These are phyloP conservation scores for Penicillium frequentans DNA, from an alignment of 2,329 filamentous ascomycete species.

Conservation along the genomic window DNA sequence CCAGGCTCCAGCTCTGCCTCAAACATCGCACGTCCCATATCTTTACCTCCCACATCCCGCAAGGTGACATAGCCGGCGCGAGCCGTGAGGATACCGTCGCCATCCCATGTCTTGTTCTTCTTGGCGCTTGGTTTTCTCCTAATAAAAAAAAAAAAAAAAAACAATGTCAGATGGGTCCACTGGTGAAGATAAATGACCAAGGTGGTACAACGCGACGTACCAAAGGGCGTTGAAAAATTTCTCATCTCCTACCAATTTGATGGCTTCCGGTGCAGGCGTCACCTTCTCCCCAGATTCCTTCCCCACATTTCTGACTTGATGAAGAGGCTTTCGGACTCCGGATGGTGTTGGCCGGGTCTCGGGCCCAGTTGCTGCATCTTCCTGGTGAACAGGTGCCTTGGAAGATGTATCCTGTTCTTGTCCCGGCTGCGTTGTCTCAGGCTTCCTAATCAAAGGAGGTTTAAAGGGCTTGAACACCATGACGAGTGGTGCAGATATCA, in stretches of 20 bases:
- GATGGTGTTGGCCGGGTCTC: conserved; percentile 8
- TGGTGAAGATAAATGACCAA: not conserved
- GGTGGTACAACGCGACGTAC: conserved; percentile 28
- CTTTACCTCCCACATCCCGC: conserved; percentile 62
- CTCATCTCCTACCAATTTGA: conserved; percentile 24
- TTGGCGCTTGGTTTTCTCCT: conserved; percentile 70
- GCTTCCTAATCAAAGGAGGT: conserved; percentile 44
- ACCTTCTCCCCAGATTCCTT: conserved; percentile 9
- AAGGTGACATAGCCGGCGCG: conserved; percentile 59
- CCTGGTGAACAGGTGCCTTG: conserved; percentile 38
- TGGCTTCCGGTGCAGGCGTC: not conserved
- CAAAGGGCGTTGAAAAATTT: conserved; percentile 51
- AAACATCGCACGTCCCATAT: conserved; percentile 60
- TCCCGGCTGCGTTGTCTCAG: conserved; percentile 1
- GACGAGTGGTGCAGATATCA: not conserved
- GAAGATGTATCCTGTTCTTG: conserved; percentile 22
- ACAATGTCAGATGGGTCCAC: conserved; percentile 1
- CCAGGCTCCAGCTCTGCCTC: conserved; percentile 60
- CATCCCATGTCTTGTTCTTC: conserved; percentile 77
- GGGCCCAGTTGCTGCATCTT: conserved; percentile 12
- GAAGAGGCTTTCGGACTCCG: conserved; percentile 31
- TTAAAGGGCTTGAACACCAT: conserved; percentile 51
- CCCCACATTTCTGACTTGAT: conserved; percentile 30
- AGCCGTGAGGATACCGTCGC: conserved; percentile 65
- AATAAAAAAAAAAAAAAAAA: not conserved